phyloP scores from a whole-genome alignment of 805 yeast genomes.

The Yarrowia sp. region DNA sequence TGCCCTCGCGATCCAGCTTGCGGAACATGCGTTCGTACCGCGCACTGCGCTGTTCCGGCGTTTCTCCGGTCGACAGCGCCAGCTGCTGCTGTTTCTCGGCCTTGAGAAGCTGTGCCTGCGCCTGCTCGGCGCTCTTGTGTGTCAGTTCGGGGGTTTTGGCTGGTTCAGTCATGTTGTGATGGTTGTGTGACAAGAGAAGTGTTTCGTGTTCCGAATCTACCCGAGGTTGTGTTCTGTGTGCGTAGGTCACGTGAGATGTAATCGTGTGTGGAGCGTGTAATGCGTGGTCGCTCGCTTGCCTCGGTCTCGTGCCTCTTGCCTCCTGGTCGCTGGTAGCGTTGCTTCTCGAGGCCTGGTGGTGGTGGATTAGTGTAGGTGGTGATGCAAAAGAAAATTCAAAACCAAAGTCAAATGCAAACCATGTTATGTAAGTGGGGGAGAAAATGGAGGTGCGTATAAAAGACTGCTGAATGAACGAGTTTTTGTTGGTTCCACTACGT shows the following conservation, averaged over 20 bases:
- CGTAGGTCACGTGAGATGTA: conserved; percentile 3
- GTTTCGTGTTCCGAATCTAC: conserved; percentile 1
- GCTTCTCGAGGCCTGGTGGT: conserved; percentile 15
- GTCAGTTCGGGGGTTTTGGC: not conserved
- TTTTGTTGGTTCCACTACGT: too few relatives aligned
- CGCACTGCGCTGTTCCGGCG: conserved; percentile 26
- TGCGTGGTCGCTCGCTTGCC: conserved; percentile 1
- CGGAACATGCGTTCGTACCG: conserved; percentile 34
- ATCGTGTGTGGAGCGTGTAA: not conserved
- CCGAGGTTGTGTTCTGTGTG: not conserved
- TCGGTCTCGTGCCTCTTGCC: conserved; percentile 20
- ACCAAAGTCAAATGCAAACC: conserved; percentile 26
- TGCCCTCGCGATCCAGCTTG: conserved; percentile 15
- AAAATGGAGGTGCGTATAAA: too few relatives aligned
- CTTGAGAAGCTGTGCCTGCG: conserved; percentile 27
- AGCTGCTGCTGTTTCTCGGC: conserved; percentile 36
- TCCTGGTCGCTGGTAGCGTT: conserved; percentile 19
- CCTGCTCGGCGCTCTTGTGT: conserved; percentile 25
- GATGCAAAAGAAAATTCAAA: conserved; percentile 35
- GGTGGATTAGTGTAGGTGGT: conserved; percentile 20
- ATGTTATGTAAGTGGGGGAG: conserved; percentile 10
- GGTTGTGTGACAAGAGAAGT: not conserved
- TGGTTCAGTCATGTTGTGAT: conserved; percentile 3
- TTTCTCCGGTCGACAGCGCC: conserved; percentile 24
- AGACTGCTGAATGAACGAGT: too few relatives aligned